A percentile compares a stretch with the other conserved stretches of the same genome.
Conservation (phyloP, 2,329 filamentous ascomycete genomes). For the Fusarium globosum region DNA sequence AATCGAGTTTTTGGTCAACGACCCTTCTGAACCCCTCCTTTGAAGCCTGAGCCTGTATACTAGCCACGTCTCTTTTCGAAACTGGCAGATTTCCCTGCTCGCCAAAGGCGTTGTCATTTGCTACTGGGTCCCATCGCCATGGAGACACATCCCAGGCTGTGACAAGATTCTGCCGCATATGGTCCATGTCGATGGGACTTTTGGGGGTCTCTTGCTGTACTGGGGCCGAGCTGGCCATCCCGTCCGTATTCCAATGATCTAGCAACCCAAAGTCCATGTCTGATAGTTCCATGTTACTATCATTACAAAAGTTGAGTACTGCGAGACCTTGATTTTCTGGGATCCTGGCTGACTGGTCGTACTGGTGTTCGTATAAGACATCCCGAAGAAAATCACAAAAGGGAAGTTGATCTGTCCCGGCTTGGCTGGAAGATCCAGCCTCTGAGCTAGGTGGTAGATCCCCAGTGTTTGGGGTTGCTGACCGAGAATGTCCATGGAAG, state of each 20-base stretch:
- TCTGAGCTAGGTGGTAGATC: constrained; percentile 33
- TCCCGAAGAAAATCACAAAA: constrained; percentile 64
- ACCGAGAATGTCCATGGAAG: constrained; percentile 29
- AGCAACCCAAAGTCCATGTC: constrained; percentile 64
- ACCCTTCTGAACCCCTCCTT: constrained; percentile 54
- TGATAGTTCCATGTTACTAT: constrained; percentile 62
- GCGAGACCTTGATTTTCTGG: constrained; percentile 56
- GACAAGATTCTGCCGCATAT: constrained; percentile 60
- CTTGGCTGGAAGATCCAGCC: constrained; percentile 17
- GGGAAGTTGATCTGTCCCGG: constrained; percentile 52
- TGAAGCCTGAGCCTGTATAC: constrained; percentile 53
- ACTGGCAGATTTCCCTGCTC: constrained; percentile 60
- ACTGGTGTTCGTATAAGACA: constrained; percentile 60
- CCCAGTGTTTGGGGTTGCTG: constrained; percentile 37
- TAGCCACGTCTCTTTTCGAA: constrained; percentile 52
- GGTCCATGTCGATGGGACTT: constrained; percentile 55
- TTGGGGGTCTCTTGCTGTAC: constrained; percentile 39
- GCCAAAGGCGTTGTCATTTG: constrained; percentile 56
- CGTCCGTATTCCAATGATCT: constrained; percentile 59
- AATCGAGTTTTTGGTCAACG: constrained; percentile 57
- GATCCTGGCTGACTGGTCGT: constrained; percentile 49
- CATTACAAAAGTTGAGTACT: constrained; percentile 62
- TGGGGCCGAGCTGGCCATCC: constrained; percentile 45
- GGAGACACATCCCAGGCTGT: constrained; percentile 63
- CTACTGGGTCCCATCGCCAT: constrained; percentile 62